Percentiles rank a stretch among this genome's conserved stretches.
These are phyloP conservation scores for Aspergillus sojae DNA, from an alignment of 2,329 filamentous ascomycete species.

Conservation along the genomic window DNA sequence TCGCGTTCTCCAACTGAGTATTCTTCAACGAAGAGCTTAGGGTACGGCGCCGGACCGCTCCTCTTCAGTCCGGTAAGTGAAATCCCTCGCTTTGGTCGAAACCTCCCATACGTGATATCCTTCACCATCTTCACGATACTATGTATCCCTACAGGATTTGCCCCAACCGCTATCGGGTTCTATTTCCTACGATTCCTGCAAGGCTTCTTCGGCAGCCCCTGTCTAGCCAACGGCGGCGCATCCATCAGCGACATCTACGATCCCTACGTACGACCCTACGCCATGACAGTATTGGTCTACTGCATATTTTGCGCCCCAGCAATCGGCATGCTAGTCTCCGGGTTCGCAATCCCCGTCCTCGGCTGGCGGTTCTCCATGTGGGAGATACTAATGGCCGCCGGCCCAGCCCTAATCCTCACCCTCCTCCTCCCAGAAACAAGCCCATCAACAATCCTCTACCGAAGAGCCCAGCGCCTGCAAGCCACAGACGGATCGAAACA, in stretches of 20 bases:
- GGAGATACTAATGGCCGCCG: constrained; percentile 27
- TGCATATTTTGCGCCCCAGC: constrained; percentile 51
- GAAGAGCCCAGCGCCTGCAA: constrained; percentile 63
- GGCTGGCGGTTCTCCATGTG: constrained; percentile 27
- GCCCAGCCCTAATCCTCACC: constrained; percentile 60
- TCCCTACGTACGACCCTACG: constrained; percentile 59
- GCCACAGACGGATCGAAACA: constrained; percentile 52
- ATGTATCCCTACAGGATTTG: constrained; percentile 65
- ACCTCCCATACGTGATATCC: constrained; percentile 66
- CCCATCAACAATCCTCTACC: constrained; percentile 61
- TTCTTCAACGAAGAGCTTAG: constrained; percentile 12
- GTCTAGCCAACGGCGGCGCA: constrained; percentile 60
- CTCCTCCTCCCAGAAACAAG: constrained; percentile 66
- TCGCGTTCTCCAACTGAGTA: too few species aligned
- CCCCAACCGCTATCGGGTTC: constrained; percentile 64
- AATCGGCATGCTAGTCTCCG: constrained; percentile 63
- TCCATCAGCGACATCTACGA: constrained; percentile 53
- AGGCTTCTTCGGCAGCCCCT: constrained; percentile 67
- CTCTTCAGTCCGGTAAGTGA: constrained; percentile 68
- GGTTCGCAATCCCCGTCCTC: constrained; percentile 57
- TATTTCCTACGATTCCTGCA: constrained; percentile 66
- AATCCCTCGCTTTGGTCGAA: constrained; percentile 67
- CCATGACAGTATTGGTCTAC: constrained; percentile 38
- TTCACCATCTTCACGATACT: constrained; percentile 69
- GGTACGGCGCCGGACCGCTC: constrained; percentile 63